Conservation (phyloP, 2,329 filamentous ascomycete species). For the Fusarium aywerte region DNA sequence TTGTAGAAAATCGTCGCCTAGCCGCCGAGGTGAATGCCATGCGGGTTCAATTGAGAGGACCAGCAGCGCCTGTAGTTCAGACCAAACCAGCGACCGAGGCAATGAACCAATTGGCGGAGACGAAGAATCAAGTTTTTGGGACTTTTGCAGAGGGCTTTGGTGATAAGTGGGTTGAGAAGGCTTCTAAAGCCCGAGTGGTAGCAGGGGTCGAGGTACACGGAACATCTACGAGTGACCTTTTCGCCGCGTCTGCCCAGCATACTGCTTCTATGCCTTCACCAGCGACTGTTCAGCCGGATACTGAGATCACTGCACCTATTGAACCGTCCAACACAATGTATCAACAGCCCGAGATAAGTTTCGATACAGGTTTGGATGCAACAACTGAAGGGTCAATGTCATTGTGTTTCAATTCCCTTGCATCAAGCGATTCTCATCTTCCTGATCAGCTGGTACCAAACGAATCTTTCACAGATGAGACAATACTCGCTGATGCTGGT, state of each 20-base stretch:
- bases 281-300: neutral
- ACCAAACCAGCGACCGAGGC: constrained; percentile 10
- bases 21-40: constrained; percentile 12
- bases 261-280: neutral
- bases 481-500: neutral
- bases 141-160: constrained; percentile 6
- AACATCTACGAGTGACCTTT: neutral
- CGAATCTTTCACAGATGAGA: neutral
- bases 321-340: neutral
- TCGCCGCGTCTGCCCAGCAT: neutral
- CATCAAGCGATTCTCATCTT: neutral
- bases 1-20: constrained; percentile 4
- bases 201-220: neutral
- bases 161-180: constrained; percentile 7
- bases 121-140: constrained; percentile 11
- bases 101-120: constrained; percentile 18
- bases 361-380: neutral
- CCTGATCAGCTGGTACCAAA: neutral
- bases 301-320: neutral
- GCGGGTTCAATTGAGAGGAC: constrained; percentile 4
- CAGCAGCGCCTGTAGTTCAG: neutral
- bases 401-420: neutral
- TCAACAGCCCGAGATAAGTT: neutral
- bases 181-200: neutral
- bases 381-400: neutral